Percentiles rank a stretch among this genome's conserved stretches.
Conservation (phyloP, 331 rosid genomes). For the Malus hybrid region DNA sequence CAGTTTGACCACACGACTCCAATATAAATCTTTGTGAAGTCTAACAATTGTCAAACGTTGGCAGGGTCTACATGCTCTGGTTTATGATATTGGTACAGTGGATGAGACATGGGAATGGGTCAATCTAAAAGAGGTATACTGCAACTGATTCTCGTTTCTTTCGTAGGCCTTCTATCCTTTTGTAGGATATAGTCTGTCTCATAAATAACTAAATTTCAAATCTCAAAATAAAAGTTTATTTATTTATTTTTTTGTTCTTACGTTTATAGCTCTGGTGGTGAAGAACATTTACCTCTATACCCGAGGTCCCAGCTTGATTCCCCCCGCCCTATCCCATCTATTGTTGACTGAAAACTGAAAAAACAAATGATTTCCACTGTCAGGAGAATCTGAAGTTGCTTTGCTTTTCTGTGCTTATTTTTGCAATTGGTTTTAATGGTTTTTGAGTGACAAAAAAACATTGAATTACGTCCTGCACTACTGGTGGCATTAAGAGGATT, state of each 20-base stretch:
- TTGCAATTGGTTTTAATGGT: background rate
- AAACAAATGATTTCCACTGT: background rate
- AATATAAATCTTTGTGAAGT: background rate
- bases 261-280: background rate
- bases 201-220: background rate
- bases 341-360: background rate
- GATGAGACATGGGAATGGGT: conserved; percentile 65
- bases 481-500: background rate
- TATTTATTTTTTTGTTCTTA: too few relatives aligned
- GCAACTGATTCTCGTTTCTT: background rate
- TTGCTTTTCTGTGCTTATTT: background rate
- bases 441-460: background rate
- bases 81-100: conserved; percentile 41
- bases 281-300: background rate
- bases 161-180: background rate
- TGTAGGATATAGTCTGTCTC: background rate
- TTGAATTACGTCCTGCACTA: background rate
- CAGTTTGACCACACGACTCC: background rate
- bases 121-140: conserved; percentile 48
- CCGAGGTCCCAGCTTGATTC: background rate
- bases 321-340: background rate
- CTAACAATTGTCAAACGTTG: background rate
- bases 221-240: background rate
- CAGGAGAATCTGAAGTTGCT: background rate
- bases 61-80: conserved; percentile 56